Evolutionary conservation across 176 grass and related monocot species (phyloP).

Genomic region (Eleusine indica): DNA sequence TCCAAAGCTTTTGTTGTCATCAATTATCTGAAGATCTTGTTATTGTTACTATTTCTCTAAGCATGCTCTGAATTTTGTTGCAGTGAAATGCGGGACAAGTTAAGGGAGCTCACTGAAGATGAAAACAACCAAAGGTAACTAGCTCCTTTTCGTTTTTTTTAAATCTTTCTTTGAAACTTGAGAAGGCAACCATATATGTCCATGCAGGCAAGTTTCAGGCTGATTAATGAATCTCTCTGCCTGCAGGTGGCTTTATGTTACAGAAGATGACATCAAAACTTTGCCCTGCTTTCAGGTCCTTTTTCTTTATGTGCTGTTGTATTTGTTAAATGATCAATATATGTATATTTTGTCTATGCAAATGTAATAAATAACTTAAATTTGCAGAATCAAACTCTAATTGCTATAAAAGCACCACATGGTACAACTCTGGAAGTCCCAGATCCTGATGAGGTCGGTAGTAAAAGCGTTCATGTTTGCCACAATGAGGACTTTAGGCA

Average conservation of each 20-base stretch:
- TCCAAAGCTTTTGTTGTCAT: background rate
- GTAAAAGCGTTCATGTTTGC: constrained; percentile 30
- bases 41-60: constrained; percentile 36
- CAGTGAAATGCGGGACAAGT: constrained; percentile 76
- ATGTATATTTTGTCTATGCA: background rate
- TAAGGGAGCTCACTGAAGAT: constrained; percentile 79
- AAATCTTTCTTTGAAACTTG: background rate
- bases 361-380: constrained; percentile 20
- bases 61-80: constrained; percentile 19
- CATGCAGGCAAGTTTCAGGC: background rate
- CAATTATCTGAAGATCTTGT: constrained; percentile 9
- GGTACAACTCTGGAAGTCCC: constrained; percentile 96
- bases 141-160: background rate
- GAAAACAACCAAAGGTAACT: constrained; percentile 80
- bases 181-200: constrained; percentile 25
- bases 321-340: constrained; percentile 1
- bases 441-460: constrained; percentile 78
- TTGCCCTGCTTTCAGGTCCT: constrained; percentile 85
- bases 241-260: constrained; percentile 82
- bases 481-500: background rate
- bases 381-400: constrained; percentile 83
- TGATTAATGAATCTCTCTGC: constrained; percentile 26
- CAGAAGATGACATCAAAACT: constrained; percentile 85
- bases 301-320: constrained; percentile 26
- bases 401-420: constrained; percentile 91